Conservation (phyloP, 805 yeast species). For the Candida odintsovae region DNA sequence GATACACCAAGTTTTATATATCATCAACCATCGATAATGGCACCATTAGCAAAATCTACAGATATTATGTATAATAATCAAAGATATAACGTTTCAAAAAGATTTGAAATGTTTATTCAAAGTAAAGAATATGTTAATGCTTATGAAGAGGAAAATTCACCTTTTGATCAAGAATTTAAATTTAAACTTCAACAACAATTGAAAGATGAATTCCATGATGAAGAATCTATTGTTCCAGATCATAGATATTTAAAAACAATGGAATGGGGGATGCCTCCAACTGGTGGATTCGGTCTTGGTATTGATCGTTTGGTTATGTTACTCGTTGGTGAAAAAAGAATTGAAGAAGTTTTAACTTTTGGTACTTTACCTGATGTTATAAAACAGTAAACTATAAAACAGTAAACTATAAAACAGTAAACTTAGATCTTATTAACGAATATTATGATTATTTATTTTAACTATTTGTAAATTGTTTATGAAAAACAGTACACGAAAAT, state of each 20-base stretch:
- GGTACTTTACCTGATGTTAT: constrained; percentile 69
- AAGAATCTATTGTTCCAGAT: constrained; percentile 68
- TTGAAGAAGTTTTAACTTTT: constrained; percentile 70
- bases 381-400: constrained; percentile 36
- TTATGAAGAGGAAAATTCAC: constrained; percentile 94
- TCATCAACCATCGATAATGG: constrained; percentile 78
- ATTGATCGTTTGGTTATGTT: constrained; percentile 85
- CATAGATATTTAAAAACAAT: constrained; percentile 61
- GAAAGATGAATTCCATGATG: constrained; percentile 44
- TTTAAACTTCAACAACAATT: constrained; percentile 52
- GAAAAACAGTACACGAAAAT: background rate
- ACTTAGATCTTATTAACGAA: background rate
- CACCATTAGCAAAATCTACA: constrained; percentile 81
- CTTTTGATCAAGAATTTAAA: constrained; percentile 60
- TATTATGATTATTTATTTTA: background rate
- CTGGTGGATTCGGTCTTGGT: constrained; percentile 98
- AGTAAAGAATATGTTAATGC: constrained; percentile 87
- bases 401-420: constrained; percentile 36
- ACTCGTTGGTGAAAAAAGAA: constrained; percentile 55
- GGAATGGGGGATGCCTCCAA: constrained; percentile 96
- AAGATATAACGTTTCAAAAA: constrained; percentile 41
- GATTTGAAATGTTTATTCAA: constrained; percentile 81
- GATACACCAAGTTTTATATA: constrained; percentile 62
- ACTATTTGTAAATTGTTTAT: background rate
- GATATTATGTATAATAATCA: constrained; percentile 21